phyloP scores from a whole-genome alignment of 2,329 filamentous ascomycete species.

The Cladosporium velox region DNA sequence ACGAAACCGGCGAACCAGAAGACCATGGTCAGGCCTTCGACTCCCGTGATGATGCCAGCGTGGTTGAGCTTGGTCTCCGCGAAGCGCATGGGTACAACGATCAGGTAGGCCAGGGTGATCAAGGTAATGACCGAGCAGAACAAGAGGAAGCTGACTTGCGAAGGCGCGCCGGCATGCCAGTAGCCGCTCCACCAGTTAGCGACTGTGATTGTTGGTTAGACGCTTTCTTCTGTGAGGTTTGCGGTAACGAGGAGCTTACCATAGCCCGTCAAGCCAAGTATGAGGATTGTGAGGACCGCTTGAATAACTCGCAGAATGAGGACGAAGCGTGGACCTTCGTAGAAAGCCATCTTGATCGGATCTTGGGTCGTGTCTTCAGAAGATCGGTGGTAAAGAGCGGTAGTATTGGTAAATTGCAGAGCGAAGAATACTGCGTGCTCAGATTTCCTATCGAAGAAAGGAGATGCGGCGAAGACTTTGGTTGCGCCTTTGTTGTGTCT shows the following conservation, averaged over 20 bases:
- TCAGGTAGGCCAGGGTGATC: slow-evolving; percentile 68
- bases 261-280: slow-evolving; percentile 74
- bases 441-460: slow-evolving; percentile 38
- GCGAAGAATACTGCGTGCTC: neutral
- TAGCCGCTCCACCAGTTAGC: slow-evolving; percentile 55
- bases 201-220: slow-evolving; percentile 48
- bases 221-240: neutral
- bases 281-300: slow-evolving; percentile 68
- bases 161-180: slow-evolving; percentile 56
- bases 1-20: slow-evolving; percentile 92
- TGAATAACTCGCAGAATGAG: slow-evolving; percentile 68
- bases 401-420: neutral
- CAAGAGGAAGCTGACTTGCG: slow-evolving; percentile 72
- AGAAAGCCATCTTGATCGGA: slow-evolving; percentile 43
- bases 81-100: slow-evolving; percentile 58
- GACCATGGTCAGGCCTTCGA: slow-evolving; percentile 73
- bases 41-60: slow-evolving; percentile 63
- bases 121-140: slow-evolving; percentile 78
- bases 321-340: slow-evolving; percentile 45
- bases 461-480: neutral
- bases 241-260: slow-evolving; percentile 51
- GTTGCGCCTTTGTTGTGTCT: slow-evolving; percentile 18
- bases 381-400: neutral
- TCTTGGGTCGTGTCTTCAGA: neutral
- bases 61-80: slow-evolving; percentile 56